Evolutionary conservation across 805 yeast species (phyloP).

Genomic region (Nakazawaea molendinolei): DNA sequence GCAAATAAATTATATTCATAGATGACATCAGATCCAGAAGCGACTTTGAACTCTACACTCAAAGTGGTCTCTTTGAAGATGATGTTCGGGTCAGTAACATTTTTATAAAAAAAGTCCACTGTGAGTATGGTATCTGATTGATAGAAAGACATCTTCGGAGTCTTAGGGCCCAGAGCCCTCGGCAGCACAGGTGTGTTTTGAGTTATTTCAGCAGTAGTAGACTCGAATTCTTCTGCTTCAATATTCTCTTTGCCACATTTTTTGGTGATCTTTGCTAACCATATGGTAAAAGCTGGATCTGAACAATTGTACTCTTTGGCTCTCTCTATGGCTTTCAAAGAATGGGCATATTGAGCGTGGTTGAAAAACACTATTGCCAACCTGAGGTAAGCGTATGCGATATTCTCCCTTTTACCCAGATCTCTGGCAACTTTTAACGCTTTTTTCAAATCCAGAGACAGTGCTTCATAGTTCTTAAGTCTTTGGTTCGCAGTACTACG

Average conservation of each 20-base stretch:
- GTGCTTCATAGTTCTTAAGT: constrained; percentile 37
- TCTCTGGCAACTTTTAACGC: constrained; percentile 40
- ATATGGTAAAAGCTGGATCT: constrained; percentile 42
- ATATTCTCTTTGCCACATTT: constrained; percentile 24
- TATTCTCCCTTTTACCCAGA: constrained; percentile 38
- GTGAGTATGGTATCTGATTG: constrained; percentile 55
- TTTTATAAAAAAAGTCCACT: constrained; percentile 65
- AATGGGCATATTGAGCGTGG: constrained; percentile 32
- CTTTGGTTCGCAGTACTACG: constrained; percentile 45
- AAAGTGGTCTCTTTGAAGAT: constrained; percentile 31
- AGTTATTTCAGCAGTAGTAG: not conserved
- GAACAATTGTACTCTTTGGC: constrained; percentile 35
- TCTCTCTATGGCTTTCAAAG: constrained; percentile 33
- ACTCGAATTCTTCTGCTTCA: constrained; percentile 23
- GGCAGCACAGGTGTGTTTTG: not conserved
- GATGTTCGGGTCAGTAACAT: constrained; percentile 43
- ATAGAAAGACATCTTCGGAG: constrained; percentile 59
- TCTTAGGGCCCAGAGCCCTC: not conserved
- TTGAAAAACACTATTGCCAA: constrained; percentile 41
- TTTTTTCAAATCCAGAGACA: constrained; percentile 37
- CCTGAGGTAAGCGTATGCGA: constrained; percentile 42
- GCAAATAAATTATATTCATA: constrained; percentile 49
- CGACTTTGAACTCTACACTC: constrained; percentile 39
- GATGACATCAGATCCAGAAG: constrained; percentile 35
- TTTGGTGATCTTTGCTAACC: constrained; percentile 35